Base-by-base conservation (phyloP, 139 green algal genomes). In the Chlamydomonas asymmetrica region DNA sequence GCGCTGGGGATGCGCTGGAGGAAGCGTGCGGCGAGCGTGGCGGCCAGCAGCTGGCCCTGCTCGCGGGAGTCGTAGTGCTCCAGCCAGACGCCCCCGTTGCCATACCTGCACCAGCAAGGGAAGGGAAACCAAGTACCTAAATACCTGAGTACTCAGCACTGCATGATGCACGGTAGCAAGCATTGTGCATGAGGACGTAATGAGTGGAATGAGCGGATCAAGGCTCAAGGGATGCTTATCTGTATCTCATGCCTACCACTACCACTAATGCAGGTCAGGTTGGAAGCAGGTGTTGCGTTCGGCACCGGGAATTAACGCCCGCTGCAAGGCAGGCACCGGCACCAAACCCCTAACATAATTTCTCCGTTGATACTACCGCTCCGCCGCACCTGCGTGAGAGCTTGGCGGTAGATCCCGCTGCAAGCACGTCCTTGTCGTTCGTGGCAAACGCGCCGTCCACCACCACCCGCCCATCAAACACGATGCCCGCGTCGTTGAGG, bases 381-480 rank as follows among this genome's bases (percentile, higher is more conserved):
- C n/a, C n/a, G n/a, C 78, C 78, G 68, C 73, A 82, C 18, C 66
- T 70, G 2, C 85, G 77, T 5, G 85, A 91, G 40, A 92, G 88
- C 69, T 90, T 90, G 32, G 88, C 84, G 6, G 80, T 29, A 1
- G 84, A 76, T 18, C 89, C 89, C 7, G 80, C 86, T 7, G 76
- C 89, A 62, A 85, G 90, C 63, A 94, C 88, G 64, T 65, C 37
- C 18, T 73, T 39, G 62, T 92, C 88, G 62, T 78, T 89, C 29
- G 86, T 92, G 32, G 79, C 57, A 73, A 91, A 92, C n/a, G 35
- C 32, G 5, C 43, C 76, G 75, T 94, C 88, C 23, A 94, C 86
- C 22, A 94, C 88, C n/a, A 94, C 37, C 18, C 88, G 82, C 1
- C 89, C 89, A 70, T 94, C 89, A 52, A 82, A 94, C 23, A 94